Evolutionary conservation across 257 asterid genomes (phyloP).

Genomic region (Primulina huaijiensis): DNA sequence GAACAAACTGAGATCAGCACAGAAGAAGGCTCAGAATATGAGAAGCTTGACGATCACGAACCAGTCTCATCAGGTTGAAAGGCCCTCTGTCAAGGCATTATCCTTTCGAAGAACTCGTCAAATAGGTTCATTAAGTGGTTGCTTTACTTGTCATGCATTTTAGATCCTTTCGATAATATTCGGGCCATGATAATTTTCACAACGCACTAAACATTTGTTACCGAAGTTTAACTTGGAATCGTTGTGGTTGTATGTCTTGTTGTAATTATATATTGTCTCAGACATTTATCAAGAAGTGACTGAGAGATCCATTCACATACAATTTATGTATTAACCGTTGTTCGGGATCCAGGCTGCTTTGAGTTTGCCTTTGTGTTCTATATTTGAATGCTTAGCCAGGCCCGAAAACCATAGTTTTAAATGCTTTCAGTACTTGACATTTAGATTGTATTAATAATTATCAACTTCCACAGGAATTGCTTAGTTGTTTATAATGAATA

Average conservation of each 20-base stretch:
- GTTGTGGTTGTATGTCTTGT: not conserved
- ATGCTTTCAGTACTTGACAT: no score
- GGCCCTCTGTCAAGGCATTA: constrained; percentile 49
- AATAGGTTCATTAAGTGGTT: constrained; percentile 75
- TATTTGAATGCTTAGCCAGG: no score
- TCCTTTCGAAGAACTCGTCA: constrained; percentile 62
- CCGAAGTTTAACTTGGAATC: constrained; percentile 32
- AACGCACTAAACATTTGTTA: not conserved
- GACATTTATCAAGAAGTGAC: not conserved
- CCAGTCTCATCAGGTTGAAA: constrained; percentile 40
- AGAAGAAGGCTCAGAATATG: constrained; percentile 87
- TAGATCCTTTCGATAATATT: constrained; percentile 24
- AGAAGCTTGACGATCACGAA: constrained; percentile 55
- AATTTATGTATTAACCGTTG: no score
- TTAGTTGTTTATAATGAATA: no score
- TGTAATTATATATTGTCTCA: not conserved
- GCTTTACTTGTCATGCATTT: constrained; percentile 88
- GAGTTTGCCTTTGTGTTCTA: no score
- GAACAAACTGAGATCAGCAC: constrained; percentile 81
- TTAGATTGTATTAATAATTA: no score
- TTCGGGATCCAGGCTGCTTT: no score
- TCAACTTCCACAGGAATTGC: no score
- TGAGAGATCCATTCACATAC: no score
- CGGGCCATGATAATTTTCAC: constrained; percentile 16
- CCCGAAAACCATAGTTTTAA: no score